Evolutionary conservation across 257 asterid species (phyloP).

Genomic region (Solanum infundibuliforme): DNA sequence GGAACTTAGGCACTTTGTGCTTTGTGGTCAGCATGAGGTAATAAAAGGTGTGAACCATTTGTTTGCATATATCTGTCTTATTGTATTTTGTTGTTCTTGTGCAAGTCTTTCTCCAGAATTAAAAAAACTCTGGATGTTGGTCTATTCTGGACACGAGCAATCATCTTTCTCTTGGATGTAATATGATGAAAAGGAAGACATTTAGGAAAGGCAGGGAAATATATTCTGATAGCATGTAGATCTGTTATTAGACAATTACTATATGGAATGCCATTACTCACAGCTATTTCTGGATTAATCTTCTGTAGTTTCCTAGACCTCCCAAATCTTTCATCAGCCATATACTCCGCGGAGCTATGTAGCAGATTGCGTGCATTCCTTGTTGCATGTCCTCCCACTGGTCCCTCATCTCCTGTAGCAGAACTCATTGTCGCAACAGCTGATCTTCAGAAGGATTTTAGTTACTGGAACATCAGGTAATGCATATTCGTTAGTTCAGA

Average conservation of each 20-base stretch:
- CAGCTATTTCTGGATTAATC: conserved; percentile 3
- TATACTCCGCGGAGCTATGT: conserved; percentile 75
- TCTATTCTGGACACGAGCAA: background rate
- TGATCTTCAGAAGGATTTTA: conserved; percentile 81
- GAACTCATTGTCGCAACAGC: conserved; percentile 78
- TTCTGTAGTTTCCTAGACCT: conserved; percentile 75
- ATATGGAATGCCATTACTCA: background rate
- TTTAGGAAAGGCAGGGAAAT: background rate
- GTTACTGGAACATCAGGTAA: conserved; percentile 74
- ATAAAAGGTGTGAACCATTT: background rate
- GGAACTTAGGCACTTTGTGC: background rate
- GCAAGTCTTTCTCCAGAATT: background rate
- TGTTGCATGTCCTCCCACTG: conserved; percentile 70
- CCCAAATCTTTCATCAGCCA: conserved; percentile 71
- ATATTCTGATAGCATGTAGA: background rate
- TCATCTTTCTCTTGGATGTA: background rate
- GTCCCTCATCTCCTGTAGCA: conserved; percentile 65
- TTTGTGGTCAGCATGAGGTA: background rate
- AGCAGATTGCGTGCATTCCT: conserved; percentile 73
- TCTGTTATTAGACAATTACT: background rate
- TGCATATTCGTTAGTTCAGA: background rate
- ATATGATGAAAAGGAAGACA: background rate
- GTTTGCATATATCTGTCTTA: background rate
- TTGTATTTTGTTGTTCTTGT: background rate
- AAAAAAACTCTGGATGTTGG: background rate